These are phyloP conservation scores for Cryphonectria naterciae DNA, from an alignment of 2,329 filamentous ascomycete species.

Conservation along the genomic window DNA sequence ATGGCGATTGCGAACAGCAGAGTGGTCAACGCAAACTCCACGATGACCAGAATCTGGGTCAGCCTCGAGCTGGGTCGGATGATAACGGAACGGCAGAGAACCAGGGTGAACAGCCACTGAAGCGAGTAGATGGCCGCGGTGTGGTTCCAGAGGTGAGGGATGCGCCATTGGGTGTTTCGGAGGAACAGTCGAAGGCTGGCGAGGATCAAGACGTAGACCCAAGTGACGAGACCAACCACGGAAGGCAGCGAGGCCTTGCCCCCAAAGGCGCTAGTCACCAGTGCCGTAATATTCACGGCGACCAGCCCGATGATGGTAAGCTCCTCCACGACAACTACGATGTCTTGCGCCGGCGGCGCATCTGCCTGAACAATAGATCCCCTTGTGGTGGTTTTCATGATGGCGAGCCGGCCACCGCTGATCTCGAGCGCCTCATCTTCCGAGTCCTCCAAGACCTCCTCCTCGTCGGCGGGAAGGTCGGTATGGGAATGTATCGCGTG, in stretches of 20 bases:
- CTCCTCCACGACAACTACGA: slow-evolving; percentile 74
- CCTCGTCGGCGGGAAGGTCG: slow-evolving; percentile 51
- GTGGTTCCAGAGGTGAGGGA: slow-evolving; percentile 88
- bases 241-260: slow-evolving; percentile 62
- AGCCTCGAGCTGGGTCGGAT: slow-evolving; percentile 72
- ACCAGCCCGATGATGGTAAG: slow-evolving; percentile 74
- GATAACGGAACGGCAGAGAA: slow-evolving; percentile 83
- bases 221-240: slow-evolving; percentile 70
- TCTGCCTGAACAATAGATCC: slow-evolving; percentile 73
- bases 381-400: slow-evolving; percentile 64
- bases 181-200: slow-evolving; percentile 72
- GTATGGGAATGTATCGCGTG: slow-evolving; percentile 51
- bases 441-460: slow-evolving; percentile 46
- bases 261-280: slow-evolving; percentile 65
- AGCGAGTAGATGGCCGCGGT: slow-evolving; percentile 81
- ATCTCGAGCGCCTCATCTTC: slow-evolving; percentile 66
- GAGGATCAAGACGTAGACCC: slow-evolving; percentile 80
- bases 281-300: slow-evolving; percentile 66
- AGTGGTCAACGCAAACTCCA: slow-evolving; percentile 75
- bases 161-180: slow-evolving; percentile 65
- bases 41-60: slow-evolving; percentile 67
- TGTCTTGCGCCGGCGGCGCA: slow-evolving; percentile 72
- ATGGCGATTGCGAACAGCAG: slow-evolving; percentile 77
- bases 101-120: slow-evolving; percentile 77
- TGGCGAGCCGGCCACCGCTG: slow-evolving; percentile 56